These are phyloP conservation scores for Vitis vinifera DNA, from an alignment of 164 flowering plant species.

Conservation along the genomic window ASM3070453v1 NC_081821.1:7311001-7311500, in stretches of 20 bases:
- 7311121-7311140: background rate
- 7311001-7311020: constrained; percentile 6
- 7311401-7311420: constrained; percentile 76
- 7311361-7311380: constrained; percentile 45
- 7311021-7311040: constrained; percentile 9
- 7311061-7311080: constrained; percentile 13
- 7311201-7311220: background rate
- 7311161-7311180: constrained; percentile 6
- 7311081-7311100: constrained; percentile 14
- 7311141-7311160: background rate
- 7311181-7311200: background rate
- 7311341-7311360: constrained; percentile 29
- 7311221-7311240: constrained; percentile 11
- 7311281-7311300: constrained; percentile 14
- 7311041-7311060: constrained; percentile 11
- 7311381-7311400: constrained; percentile 61
- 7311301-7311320: constrained; percentile 32
- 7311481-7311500: background rate
- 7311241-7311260: constrained; percentile 10
- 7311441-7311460: constrained; percentile 78
- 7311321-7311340: constrained; percentile 8
- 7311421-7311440: constrained; percentile 44
- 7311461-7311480: constrained; percentile 72
- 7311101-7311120: background rate
- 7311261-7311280: constrained; percentile 4